Evolutionary conservation across 208 protist genomes (phyloP).

Genomic region (Leishmania tropica): DNA sequence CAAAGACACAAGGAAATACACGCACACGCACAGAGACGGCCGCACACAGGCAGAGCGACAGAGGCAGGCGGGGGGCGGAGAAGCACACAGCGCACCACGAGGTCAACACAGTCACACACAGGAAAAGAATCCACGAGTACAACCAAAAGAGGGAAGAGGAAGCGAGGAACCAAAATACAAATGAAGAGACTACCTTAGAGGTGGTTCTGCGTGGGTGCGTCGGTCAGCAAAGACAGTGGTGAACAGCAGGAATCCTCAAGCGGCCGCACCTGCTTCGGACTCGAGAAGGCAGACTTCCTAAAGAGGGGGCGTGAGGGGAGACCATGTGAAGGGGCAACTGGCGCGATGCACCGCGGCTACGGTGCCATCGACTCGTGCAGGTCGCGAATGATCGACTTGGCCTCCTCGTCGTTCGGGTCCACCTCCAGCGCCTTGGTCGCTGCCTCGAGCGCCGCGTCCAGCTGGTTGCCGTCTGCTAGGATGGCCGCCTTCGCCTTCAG

Average conservation of each 20-base stretch:
- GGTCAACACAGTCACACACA: too few relatives aligned
- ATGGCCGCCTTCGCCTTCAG: conserved; percentile 91
- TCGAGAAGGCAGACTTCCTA: neutral
- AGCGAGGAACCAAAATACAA: too few relatives aligned
- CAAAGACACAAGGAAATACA: neutral
- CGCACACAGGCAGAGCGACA: neutral
- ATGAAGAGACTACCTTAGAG: too few relatives aligned
- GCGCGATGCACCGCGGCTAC: neutral
- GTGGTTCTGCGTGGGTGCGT: too few relatives aligned
- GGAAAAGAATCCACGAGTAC: too few relatives aligned
- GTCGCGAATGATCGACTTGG: conserved; percentile 60
- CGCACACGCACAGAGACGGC: neutral
- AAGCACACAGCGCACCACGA: too few relatives aligned
- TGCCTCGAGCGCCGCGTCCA: conserved; percentile 66
- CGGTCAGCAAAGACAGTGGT: neutral
- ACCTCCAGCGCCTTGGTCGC: conserved; percentile 63
- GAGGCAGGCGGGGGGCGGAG: neutral
- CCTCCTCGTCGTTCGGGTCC: conserved; percentile 75
- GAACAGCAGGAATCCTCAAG: neutral
- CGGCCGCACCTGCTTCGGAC: neutral
- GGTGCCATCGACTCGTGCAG: conserved; percentile 49
- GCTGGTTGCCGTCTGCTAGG: conserved; percentile 74
- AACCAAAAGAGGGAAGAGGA: too few relatives aligned
- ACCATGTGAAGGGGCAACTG: neutral
- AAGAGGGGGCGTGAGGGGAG: neutral